Base-by-base conservation (phyloP, 169 alveolate genomes). In the Plasmodium blacklocki region DNA sequence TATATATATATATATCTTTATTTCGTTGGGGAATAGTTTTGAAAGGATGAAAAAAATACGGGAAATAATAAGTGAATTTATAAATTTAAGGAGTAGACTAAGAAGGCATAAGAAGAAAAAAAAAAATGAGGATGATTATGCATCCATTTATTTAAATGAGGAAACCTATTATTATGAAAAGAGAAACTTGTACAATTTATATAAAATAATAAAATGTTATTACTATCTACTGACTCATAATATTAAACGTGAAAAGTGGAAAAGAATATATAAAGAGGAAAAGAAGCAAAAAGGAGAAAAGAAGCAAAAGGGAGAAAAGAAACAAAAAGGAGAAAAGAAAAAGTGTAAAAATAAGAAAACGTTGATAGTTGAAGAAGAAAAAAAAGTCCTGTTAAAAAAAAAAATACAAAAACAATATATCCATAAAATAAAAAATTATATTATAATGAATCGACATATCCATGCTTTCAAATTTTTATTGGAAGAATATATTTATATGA, bases 351-450 rank as follows among this genome's bases (percentile, higher is more conserved):
- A 64, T 9, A 64, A 26, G 21, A 12, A 64, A 21, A 15, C 2
- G 9, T 14, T 19, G 6, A 15, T 9, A 39, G 26, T 5, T 2
- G 70, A 76, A 63, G 75, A 63, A 49, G 21, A 39, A 12, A 76
- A 39, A 18, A 64, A 21, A 45, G 18, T 63, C 2, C 15, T 39
- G 7, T 7, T 45, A 64, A 76, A 15, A 50, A 64, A 64, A 56
- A 45, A 21, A 56, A 63, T 64, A 76, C 89, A 76, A 50, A 32
- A 58, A 64, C 11, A 67, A 50, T 45, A 64, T 43, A n/a, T 49
- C 49, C 23, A 43, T 12, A 66, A 54, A 45, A 59, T 64, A 49
- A 76, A 64, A 3, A 32, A 59, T 52, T 63, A 49, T 59, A 18
- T 76, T 29, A 76, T 21, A 59, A 63, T 58, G 47, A 54, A 64